These are phyloP conservation scores for Xylaria sp. DNA, from an alignment of 495 filamentous ascomycete genomes.

Conservation along the genomic window DNA sequence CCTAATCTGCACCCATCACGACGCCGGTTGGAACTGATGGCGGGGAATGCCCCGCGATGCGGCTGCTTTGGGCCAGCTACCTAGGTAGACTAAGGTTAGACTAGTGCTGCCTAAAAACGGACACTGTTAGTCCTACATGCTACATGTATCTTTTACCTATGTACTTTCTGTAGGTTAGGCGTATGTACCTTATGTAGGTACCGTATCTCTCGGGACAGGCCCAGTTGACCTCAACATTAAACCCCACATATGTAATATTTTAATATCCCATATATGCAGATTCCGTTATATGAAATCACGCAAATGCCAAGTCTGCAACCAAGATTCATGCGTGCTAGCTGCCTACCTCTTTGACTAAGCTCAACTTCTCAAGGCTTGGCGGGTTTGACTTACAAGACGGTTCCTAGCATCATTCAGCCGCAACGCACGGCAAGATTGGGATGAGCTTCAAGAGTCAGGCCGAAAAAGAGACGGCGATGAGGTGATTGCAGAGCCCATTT, in stretches of 20 bases:
- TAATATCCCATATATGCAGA: neutral
- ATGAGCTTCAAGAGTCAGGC: too few relatives aligned
- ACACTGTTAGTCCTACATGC: too few relatives aligned
- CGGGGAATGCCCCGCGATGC: constrained; percentile 28
- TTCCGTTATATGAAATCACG: neutral
- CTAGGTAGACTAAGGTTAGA: neutral
- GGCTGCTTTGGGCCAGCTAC: constrained; percentile 3
- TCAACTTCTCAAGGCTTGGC: neutral
- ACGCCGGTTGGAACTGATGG: constrained; percentile 2
- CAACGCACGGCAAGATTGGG: neutral
- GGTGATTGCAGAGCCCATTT: too few relatives aligned
- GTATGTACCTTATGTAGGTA: too few relatives aligned
- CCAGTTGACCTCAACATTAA: too few relatives aligned
- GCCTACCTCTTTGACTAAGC: neutral
- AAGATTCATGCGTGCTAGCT: too few relatives aligned
- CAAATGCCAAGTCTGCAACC: constrained; percentile 5
- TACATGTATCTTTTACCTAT: too few relatives aligned
- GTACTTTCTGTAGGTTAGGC: too few relatives aligned
- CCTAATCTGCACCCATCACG: constrained; percentile 10
- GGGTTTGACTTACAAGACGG: constrained; percentile 9
- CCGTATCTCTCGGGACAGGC: too few relatives aligned
- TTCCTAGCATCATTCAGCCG: neutral
- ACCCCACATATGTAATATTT: neutral
- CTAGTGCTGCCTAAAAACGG: neutral
- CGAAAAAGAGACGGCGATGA: neutral